Conservation (phyloP, 495 filamentous ascomycete species). For the Penicillium cosmopolitanum region DNA sequence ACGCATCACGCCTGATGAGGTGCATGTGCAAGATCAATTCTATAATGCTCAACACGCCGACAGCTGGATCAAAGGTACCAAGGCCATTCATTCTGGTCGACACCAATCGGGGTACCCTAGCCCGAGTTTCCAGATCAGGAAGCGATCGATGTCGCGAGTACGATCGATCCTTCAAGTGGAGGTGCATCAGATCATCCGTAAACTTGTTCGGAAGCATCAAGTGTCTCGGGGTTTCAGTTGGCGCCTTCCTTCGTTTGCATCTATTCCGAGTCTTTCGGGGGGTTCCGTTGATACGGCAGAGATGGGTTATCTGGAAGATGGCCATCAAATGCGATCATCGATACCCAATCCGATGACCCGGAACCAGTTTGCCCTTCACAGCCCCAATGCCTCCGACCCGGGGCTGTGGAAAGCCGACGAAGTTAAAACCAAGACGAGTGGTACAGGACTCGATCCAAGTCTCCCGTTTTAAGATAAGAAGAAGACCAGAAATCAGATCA, state of each 20-base stretch:
- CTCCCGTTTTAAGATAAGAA: constrained; percentile 1
- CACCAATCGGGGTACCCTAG: constrained; percentile 6
- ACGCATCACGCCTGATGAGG: constrained; percentile 32
- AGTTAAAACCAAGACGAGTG: constrained; percentile 8
- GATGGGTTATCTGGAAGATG: constrained; percentile 21
- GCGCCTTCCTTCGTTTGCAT: constrained; percentile 5
- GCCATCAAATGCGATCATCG: constrained; percentile 10
- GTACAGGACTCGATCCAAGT: background rate
- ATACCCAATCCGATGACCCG: background rate
- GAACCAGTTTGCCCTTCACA: background rate
- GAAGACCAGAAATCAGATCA: background rate
- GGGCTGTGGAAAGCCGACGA: background rate
- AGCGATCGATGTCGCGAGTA: constrained; percentile 22
- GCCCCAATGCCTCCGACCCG: background rate
- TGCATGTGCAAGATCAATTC: constrained; percentile 27
- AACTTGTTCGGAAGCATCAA: constrained; percentile 22
- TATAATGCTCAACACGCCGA: constrained; percentile 15
- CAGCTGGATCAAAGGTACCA: constrained; percentile 26
- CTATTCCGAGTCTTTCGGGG: background rate
- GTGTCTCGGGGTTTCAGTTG: constrained; percentile 17
- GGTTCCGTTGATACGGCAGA: constrained; percentile 4
- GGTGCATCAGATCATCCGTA: constrained; percentile 22
- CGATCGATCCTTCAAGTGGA: constrained; percentile 26
- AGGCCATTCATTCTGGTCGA: constrained; percentile 7
- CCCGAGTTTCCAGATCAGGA: constrained; percentile 16